phyloP scores from a whole-genome alignment of 306 rosid genomes.

The Luffa aegyptiaca region DNA sequence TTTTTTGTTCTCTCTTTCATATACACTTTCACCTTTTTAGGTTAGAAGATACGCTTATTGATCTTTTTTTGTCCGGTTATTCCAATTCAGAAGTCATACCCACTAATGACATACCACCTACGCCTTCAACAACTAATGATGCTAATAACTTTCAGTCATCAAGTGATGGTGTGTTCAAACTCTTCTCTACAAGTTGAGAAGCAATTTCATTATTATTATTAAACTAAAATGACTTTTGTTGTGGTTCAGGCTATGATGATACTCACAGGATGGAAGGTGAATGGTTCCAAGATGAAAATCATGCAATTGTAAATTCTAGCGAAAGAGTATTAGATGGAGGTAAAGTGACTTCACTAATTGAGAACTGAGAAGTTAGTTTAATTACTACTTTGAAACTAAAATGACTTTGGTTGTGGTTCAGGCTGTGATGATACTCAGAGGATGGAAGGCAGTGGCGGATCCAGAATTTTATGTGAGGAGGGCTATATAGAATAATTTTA shows the following conservation, averaged over 20 bases:
- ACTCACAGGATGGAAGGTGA: conserved; percentile 32
- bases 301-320: conserved; percentile 15
- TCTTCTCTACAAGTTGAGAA: background rate
- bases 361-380: background rate
- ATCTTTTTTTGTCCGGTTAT: conserved; percentile 78
- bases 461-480: too few species aligned
- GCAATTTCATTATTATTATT: background rate
- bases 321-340: conserved; percentile 44
- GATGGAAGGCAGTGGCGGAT: too few species aligned
- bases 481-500: too few species aligned
- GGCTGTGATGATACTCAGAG: conserved; percentile 23
- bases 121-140: conserved; percentile 20
- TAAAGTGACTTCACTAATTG: conserved; percentile 12
- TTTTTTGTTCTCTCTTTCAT: background rate
- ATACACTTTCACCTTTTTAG: conserved; percentile 21
- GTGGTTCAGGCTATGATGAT: conserved; percentile 22
- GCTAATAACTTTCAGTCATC: conserved; percentile 17
- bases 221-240: conserved; percentile 4
- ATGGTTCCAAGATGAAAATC: conserved; percentile 33
- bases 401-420: conserved; percentile 13
- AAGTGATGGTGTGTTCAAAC: conserved; percentile 35
- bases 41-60: conserved; percentile 88
- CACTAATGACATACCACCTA: conserved; percentile 24
- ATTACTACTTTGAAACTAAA: background rate
- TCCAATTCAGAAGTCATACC: conserved; percentile 27